Base-by-base conservation (phyloP, 208 protist species). In the Tetramitus jugosus region DNA sequence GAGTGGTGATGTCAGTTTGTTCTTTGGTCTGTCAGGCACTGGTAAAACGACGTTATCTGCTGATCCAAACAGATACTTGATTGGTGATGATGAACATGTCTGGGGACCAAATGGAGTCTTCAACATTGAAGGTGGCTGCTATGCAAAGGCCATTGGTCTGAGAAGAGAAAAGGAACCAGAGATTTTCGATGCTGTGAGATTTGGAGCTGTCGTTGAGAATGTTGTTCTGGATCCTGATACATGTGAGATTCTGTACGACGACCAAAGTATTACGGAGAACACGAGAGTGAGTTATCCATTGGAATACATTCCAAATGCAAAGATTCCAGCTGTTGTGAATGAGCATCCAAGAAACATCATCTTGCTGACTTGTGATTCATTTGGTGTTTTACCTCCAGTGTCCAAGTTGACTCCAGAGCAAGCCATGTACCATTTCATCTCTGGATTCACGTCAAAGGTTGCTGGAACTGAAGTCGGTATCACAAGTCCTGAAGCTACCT, bases 351-450 rank as follows among this genome's bases (percentile, higher is more conserved):
- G 84, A 42, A 96, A 98, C 85, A 87, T 98, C 72, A 95, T 98
- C 80, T 91, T 98, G 82, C 87, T 98, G 81, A 97, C 94, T 29
- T 96, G 95, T 87, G 96, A 98, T 79, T 95, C 94, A 35, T 98
- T 96, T 79, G 96, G 96, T 79, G 93, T 98, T 76, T 91, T 98
- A 64, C 96, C 96, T 64, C 96, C 95, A 29, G 92, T 97, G 13
- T 87, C 88, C 23, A 91, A 88, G 33, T 85, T 97, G 43, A 94
- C 88, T 60, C 86, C 87, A 14, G 86, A 89, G 64, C 94, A 97
- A 87, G 90, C 94, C n/a, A 96, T 96, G 91, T 92, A 90, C 80
- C 88, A 87, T 83, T 97, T 97, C 82, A 93, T 97, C 83, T 89
- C 87, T 79, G 93, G 93, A 52, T 96, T 96, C 84, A 97, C 93